Evolutionary conservation across 805 yeast species (phyloP).

Genomic region (Nakazawaea populi): DNA sequence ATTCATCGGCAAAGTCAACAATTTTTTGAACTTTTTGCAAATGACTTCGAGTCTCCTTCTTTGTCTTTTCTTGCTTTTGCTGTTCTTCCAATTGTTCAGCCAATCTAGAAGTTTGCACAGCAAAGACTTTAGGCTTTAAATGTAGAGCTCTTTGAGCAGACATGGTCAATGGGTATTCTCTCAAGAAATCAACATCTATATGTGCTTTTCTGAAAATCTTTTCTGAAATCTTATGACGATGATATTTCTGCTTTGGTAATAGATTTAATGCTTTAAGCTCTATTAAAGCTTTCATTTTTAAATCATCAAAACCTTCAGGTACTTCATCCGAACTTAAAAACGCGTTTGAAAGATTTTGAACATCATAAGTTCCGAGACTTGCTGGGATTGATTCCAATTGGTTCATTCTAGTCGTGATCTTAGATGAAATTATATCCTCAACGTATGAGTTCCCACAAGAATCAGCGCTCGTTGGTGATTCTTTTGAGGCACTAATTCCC

Average conservation of each 20-base stretch:
- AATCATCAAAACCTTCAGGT: slow-evolving; percentile 42
- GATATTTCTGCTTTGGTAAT: slow-evolving; percentile 62
- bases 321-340: slow-evolving; percentile 38
- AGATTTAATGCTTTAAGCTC: slow-evolving; percentile 66
- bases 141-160: slow-evolving; percentile 68
- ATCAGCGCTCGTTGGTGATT: slow-evolving; percentile 28
- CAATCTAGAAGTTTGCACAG: slow-evolving; percentile 67
- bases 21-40: slow-evolving; percentile 37
- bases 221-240: slow-evolving; percentile 56
- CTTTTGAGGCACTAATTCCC: slow-evolving; percentile 29
- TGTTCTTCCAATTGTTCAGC: slow-evolving; percentile 75
- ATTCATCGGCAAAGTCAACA: slow-evolving; percentile 26
- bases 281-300: slow-evolving; percentile 60
- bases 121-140: slow-evolving; percentile 62
- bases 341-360: slow-evolving; percentile 22
- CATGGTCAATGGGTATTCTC: slow-evolving; percentile 47
- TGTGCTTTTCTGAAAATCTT: slow-evolving; percentile 52
- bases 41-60: slow-evolving; percentile 45
- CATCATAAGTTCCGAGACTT: slow-evolving; percentile 57
- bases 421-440: slow-evolving; percentile 48
- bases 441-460: slow-evolving; percentile 43
- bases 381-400: slow-evolving; percentile 66
- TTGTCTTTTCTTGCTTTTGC: slow-evolving; percentile 54
- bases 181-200: slow-evolving; percentile 43
- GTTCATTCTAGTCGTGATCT: slow-evolving; percentile 49